phyloP scores from a whole-genome alignment of 441 rosid species.

The Lepidium campestre region DNA sequence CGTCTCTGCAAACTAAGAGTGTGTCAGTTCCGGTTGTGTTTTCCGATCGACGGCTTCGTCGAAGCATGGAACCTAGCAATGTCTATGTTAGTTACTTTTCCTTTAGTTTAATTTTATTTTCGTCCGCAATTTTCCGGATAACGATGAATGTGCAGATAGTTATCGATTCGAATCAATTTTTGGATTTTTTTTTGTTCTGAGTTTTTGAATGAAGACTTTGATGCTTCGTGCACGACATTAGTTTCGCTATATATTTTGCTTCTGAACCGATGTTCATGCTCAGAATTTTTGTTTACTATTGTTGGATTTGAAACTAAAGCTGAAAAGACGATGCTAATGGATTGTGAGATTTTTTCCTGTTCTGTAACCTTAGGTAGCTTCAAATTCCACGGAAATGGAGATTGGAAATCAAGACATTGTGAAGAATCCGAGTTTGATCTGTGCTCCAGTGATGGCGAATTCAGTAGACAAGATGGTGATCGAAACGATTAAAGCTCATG shows the following conservation, averaged over 20 bases:
- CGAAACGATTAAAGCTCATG: constrained; percentile 50
- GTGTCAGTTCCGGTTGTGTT: not conserved
- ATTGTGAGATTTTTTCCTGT: not conserved
- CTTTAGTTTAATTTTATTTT: not conserved
- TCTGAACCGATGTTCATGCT: not conserved
- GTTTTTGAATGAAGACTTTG: not conserved
- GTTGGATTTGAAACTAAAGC: not conserved
- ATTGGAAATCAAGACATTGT: constrained; percentile 24
- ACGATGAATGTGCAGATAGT: not conserved
- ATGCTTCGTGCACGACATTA: not conserved
- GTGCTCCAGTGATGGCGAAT: constrained; percentile 80
- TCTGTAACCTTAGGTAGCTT: constrained; percentile 30
- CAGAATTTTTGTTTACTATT: not conserved
- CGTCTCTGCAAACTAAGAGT: not conserved
- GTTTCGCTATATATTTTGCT: not conserved
- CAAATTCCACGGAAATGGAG: constrained; percentile 29
- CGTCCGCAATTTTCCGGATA: not conserved
- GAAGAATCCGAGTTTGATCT: constrained; percentile 60
- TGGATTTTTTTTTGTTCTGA: not conserved
- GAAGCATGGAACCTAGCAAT: constrained; percentile 13
- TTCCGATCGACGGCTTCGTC: constrained; percentile 20
- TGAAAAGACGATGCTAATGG: not conserved
- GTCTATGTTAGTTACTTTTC: constrained; percentile 17
- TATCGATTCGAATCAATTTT: not conserved
- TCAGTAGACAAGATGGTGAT: constrained; percentile 52